These are phyloP conservation scores for Phytophthora tentaculata DNA, from an alignment of 352 stramenopile genomes.

Conservation along the genomic window DNA sequence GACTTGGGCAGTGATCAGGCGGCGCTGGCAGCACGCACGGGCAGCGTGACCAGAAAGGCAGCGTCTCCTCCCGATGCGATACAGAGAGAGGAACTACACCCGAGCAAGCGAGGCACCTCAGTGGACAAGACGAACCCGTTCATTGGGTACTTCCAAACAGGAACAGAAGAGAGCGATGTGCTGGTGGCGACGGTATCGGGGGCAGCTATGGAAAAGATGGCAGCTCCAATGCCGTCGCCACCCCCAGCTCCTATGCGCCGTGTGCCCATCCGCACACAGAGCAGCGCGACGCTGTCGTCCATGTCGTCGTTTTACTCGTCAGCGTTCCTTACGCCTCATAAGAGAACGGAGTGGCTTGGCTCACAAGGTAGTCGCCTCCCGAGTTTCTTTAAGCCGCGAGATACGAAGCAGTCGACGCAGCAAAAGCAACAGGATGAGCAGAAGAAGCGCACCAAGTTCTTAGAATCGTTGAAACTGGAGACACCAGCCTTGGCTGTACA, in stretches of 20 bases:
- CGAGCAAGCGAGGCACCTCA: constrained; percentile 49
- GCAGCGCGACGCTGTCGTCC: constrained; percentile 42
- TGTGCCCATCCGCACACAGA: constrained; percentile 40
- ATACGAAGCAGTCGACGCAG: constrained; percentile 24
- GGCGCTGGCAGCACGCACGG: constrained; percentile 6
- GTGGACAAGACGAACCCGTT: constrained; percentile 90
- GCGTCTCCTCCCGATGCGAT: neutral
- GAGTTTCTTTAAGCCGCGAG: constrained; percentile 43
- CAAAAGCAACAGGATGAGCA: constrained; percentile 34
- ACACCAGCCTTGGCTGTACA: constrained; percentile 18
- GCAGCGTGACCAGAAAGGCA: constrained; percentile 14
- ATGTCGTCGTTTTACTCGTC: constrained; percentile 47
- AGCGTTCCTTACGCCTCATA: constrained; percentile 51
- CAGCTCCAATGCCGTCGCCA: constrained; percentile 18
- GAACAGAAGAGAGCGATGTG: constrained; percentile 34
- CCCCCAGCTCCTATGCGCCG: constrained; percentile 28
- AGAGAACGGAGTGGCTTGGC: constrained; percentile 57
- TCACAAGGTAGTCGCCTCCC: constrained; percentile 41
- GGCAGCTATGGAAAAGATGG: constrained; percentile 4
- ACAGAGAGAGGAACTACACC: constrained; percentile 35
- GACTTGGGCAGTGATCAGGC: constrained; percentile 19
- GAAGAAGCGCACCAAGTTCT: constrained; percentile 30
- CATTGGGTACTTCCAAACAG: constrained; percentile 86
- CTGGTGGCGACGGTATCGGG: neutral
- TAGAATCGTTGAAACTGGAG: constrained; percentile 36